Percentiles rank a stretch among this genome's conserved stretches.
These are phyloP conservation scores for Colletotrichum sp. DNA, from an alignment of 2,329 filamentous ascomycete species.

Conservation along the genomic window DNA sequence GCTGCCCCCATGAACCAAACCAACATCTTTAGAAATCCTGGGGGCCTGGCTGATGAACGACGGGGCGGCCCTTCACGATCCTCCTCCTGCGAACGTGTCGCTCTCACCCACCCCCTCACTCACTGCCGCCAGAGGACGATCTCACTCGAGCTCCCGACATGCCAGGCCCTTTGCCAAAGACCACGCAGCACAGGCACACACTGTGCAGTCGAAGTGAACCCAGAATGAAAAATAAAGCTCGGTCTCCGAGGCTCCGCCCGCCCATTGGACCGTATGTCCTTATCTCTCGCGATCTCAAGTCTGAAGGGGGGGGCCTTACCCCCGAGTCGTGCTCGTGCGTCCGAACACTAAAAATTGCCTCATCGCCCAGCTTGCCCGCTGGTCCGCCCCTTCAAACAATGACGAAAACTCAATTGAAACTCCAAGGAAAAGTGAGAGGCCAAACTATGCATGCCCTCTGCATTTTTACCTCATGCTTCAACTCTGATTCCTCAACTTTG, in stretches of 20 bases:
- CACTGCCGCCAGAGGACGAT: neutral
- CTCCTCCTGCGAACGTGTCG: neutral
- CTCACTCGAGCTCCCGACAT: neutral
- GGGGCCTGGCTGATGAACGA: neutral
- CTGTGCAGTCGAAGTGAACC: neutral
- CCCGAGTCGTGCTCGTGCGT: neutral
- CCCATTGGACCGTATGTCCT: neutral
- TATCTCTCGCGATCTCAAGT: neutral
- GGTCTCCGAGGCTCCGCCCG: neutral
- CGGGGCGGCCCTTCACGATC: neutral
- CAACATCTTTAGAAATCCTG: neutral
- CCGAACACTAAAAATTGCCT: neutral
- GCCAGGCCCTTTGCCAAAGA: neutral
- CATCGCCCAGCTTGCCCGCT: neutral
- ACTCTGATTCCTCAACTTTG: neutral
- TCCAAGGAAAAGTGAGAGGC: neutral
- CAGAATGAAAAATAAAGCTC: neutral
- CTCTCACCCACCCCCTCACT: neutral
- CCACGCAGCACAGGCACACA: neutral
- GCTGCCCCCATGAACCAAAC: neutral
- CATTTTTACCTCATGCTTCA: fast-evolving
- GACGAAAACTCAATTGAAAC: neutral
- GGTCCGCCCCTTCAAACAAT: neutral
- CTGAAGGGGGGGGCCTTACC: neutral
- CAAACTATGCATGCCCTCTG: neutral